Conservation (phyloP, 2,329 filamentous ascomycete genomes). For the Ascochyta lentis region DNA sequence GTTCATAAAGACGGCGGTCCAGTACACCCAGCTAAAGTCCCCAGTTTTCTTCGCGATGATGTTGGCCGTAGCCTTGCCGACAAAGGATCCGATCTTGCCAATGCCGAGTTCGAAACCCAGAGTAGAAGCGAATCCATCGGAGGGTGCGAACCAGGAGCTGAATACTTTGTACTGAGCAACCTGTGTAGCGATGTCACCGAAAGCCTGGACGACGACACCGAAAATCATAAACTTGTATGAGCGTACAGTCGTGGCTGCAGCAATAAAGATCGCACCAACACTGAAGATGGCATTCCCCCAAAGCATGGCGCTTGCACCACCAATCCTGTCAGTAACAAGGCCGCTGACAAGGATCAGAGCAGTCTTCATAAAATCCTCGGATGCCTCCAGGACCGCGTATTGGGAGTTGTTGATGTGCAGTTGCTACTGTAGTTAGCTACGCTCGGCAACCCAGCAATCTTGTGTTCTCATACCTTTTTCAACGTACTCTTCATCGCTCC, state of each 20-base stretch:
- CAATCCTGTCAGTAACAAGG: slow-evolving; percentile 64
- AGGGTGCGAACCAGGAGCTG: slow-evolving; percentile 69
- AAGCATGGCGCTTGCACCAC: slow-evolving; percentile 64
- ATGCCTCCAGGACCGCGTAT: slow-evolving; percentile 65
- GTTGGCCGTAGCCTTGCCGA: slow-evolving; percentile 66
- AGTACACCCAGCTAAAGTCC: slow-evolving; percentile 68
- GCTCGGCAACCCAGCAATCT: not conserved
- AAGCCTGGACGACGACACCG: slow-evolving; percentile 61
- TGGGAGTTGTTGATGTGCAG: slow-evolving; percentile 66
- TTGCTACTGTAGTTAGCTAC: slow-evolving; percentile 39
- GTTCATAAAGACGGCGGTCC: slow-evolving; percentile 69
- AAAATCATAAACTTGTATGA: slow-evolving; percentile 67
- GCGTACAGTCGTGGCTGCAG: slow-evolving; percentile 62
- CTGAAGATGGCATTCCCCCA: slow-evolving; percentile 68
- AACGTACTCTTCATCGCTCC: slow-evolving; percentile 67
- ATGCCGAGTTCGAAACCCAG: slow-evolving; percentile 66
- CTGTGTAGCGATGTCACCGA: slow-evolving; percentile 70
- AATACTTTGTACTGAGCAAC: slow-evolving; percentile 71
- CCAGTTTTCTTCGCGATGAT: slow-evolving; percentile 64
- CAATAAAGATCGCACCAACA: slow-evolving; percentile 65
- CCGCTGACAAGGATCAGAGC: slow-evolving; percentile 63
- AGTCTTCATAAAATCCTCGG: slow-evolving; percentile 68
- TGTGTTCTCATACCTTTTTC: slow-evolving; percentile 54
- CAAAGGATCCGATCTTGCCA: slow-evolving; percentile 67
- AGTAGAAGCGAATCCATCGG: slow-evolving; percentile 67